phyloP scores from a whole-genome alignment of 495 filamentous ascomycete species.

The Penicillium turbatum region DNA sequence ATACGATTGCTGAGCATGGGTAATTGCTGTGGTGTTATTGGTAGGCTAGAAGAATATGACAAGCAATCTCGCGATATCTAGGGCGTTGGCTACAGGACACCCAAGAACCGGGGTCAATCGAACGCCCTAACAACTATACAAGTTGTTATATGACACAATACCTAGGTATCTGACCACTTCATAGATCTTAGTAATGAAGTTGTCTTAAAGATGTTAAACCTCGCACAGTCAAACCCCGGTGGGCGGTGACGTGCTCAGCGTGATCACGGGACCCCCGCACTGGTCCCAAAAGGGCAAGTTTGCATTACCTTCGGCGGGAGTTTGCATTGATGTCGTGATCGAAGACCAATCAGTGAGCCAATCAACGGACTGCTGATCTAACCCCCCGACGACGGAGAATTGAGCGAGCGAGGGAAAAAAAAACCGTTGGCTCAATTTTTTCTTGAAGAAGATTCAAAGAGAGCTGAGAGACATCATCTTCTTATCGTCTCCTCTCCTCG shows the following conservation, averaged over 20 bases:
- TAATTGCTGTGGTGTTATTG: constrained; percentile 24
- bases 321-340: constrained; percentile 52
- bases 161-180: background rate
- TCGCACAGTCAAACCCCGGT: constrained; percentile 22
- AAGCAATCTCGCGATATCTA: too few relatives aligned
- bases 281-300: constrained; percentile 29
- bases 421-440: constrained; percentile 23
- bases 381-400: constrained; percentile 45
- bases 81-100: too few relatives aligned
- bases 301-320: constrained; percentile 20
- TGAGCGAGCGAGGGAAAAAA: constrained; percentile 19
- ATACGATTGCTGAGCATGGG: constrained; percentile 3
- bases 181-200: background rate
- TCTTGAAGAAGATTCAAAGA: constrained; percentile 17
- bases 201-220: background rate
- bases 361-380: constrained; percentile 38
- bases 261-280: constrained; percentile 37
- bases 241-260: constrained; percentile 35
- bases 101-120: too few relatives aligned
- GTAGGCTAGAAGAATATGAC: background rate
- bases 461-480: constrained; percentile 14
- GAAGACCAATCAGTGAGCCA: constrained; percentile 41
- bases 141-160: background rate
- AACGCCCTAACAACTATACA: too few relatives aligned
- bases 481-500: constrained; percentile 20